Conservation (phyloP, 225 moss, liverwort and hornwort species). For the Ulota crispa region DNA sequence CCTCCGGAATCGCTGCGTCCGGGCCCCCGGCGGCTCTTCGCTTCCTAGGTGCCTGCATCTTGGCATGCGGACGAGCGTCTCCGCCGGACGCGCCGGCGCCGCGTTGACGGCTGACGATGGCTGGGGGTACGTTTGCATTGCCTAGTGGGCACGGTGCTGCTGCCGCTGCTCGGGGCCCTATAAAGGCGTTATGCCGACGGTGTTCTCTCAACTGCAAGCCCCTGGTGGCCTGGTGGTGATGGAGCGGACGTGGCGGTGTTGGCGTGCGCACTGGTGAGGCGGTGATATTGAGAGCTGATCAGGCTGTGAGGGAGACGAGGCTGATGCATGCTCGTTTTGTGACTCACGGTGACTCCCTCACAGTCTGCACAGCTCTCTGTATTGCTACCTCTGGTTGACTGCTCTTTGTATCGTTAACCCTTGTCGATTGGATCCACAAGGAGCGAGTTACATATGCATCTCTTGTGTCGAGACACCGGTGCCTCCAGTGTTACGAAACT, state of each 20-base stretch:
- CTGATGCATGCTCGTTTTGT: background rate
- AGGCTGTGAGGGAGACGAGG: slow-evolving; percentile 21
- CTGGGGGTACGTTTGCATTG: no score
- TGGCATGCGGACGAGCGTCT: no score
- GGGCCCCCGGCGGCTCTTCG: no score
- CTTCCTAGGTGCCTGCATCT: no score
- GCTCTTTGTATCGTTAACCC: slow-evolving; percentile 25
- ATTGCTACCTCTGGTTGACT: slow-evolving; percentile 16
- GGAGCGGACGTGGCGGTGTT: background rate
- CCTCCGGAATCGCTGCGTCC: no score
- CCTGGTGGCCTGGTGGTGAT: background rate
- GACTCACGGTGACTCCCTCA: background rate
- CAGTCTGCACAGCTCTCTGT: slow-evolving; percentile 37
- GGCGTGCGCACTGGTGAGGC: background rate
- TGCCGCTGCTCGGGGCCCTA: background rate
- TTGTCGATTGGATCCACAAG: background rate
- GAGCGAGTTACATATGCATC: background rate
- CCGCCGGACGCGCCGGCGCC: no score
- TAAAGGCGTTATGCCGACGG: background rate
- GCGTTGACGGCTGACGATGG: no score
- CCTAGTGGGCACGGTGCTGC: background rate
- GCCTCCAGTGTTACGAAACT: background rate
- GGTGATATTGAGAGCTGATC: slow-evolving; percentile 26
- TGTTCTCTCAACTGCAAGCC: background rate
- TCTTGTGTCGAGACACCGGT: no score